Percentiles rank a stretch among this genome's conserved stretches.
Evolutionary conservation across 257 asterid genomes (phyloP).

Genomic region (Solanum paucissectum): DNA sequence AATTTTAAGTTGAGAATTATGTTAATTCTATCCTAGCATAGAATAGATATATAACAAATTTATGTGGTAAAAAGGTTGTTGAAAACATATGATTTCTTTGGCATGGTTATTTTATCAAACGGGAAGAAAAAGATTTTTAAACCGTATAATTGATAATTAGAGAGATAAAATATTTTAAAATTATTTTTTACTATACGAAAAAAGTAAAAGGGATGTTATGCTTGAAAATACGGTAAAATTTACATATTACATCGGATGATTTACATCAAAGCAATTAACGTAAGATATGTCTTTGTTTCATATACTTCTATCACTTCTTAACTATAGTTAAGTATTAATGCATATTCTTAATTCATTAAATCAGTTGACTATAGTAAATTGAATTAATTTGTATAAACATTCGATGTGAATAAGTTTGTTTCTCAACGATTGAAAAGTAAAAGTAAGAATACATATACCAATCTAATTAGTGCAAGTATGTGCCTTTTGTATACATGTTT

Average conservation of each 20-base stretch:
- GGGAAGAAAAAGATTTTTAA: not conserved
- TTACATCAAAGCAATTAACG: not conserved
- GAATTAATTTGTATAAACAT: too few relatives aligned
- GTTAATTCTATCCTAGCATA: not conserved
- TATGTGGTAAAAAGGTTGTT: not conserved
- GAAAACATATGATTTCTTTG: not conserved
- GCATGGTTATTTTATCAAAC: not conserved
- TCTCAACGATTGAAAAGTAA: not conserved
- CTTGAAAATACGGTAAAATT: not conserved
- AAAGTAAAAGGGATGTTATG: not conserved
- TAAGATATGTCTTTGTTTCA: not conserved
- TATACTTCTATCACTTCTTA: not conserved
- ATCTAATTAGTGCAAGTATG: not conserved
- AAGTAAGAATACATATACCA: not conserved
- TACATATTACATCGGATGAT: not conserved
- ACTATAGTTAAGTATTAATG: not conserved
- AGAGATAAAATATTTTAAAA: not conserved
- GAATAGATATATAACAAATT: not conserved
- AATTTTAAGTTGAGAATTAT: not conserved
- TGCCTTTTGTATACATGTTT: not conserved
- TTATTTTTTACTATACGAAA: too few relatives aligned
- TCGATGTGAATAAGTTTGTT: not conserved
- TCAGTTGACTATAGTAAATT: not conserved
- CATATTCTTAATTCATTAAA: not conserved
- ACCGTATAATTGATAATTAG: not conserved